Evolutionary conservation across 2,329 filamentous ascomycete genomes (phyloP), one percentile per base, ranked within the genome.

Genomic region (Biscogniauxia mediterranea): DNA sequence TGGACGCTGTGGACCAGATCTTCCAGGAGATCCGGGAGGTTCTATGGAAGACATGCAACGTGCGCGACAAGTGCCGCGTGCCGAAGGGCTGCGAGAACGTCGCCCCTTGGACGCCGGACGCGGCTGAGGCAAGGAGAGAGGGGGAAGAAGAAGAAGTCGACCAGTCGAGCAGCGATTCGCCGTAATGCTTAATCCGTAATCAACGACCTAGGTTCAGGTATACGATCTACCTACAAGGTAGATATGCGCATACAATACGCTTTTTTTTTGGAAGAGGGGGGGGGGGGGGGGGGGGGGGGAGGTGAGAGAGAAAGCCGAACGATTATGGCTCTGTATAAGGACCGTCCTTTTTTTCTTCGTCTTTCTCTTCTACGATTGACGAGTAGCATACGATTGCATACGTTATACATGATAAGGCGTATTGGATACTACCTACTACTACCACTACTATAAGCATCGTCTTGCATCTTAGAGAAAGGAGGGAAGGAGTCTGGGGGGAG

Each of bases 1-100:
- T 97, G 81, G 93, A 97, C 71, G 87, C 88, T 0, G 86, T 93
- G 17, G 88, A 94, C 54, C 85, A 94, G 73, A 91, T 97, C 0
- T 95, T 93, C 5, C 82, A 80, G 60, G 93, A 96, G 77, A 80
- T 97, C 0, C 84, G 87, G 28, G 89, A 94, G 69, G 89, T 96
- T 15, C 75, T 97, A 13, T 97, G 93, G 93, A 88, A 88, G 75
- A 96, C 92, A 1, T 79, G 87, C 78, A 42, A 85, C 54, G 79
- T 67, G 26, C 75, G 85, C 57, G 79, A 80, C 11, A 58, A 76
- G 21, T 94, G 89, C 70, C 81, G 86, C 25, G 80, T 85, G 9
- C 91, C 92, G 0, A 79, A 75, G 54, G 87, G 87, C 0, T 92
- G 89, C 66, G 85, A 86, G 65, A 76, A 78, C 6, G 76, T 85